These are phyloP conservation scores for Lentinus tigrinus DNA, from an alignment of 768 basidiomycete species.

Conservation along the genomic window DNA sequence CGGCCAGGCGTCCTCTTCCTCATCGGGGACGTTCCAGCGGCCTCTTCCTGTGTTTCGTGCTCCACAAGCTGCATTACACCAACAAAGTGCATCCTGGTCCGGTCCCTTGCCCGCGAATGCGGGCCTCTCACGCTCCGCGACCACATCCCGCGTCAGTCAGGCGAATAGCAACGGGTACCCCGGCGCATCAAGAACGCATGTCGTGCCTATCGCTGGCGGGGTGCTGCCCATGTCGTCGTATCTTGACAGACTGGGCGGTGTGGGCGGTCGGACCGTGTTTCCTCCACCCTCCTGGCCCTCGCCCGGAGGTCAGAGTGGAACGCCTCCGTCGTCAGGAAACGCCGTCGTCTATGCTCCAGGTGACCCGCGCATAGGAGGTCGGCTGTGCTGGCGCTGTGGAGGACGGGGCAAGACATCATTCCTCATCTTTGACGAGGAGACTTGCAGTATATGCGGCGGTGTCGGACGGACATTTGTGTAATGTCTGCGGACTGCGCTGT, in stretches of 20 bases:
- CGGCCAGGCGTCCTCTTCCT: not conserved
- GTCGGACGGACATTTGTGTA: constrained; percentile 47
- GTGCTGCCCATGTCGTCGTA: constrained; percentile 20
- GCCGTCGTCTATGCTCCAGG: constrained; percentile 53
- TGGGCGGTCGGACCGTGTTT: not conserved
- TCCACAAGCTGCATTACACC: constrained; percentile 12
- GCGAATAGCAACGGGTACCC: constrained; percentile 8
- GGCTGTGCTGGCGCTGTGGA: constrained; percentile 61
- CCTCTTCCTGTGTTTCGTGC: constrained; percentile 23
- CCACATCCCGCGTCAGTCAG: constrained; percentile 8
- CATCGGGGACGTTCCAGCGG: constrained; percentile 15
- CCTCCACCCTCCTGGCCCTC: constrained; percentile 12
- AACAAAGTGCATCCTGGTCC: constrained; percentile 1
- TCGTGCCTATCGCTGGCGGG: constrained; percentile 22
- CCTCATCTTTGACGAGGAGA: constrained; percentile 51
- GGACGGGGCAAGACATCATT: constrained; percentile 55
- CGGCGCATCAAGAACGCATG: constrained; percentile 15
- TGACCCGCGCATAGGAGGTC: constrained; percentile 69
- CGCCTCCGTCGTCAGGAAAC: constrained; percentile 4
- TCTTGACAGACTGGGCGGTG: constrained; percentile 13
- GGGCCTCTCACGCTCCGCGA: constrained; percentile 5
- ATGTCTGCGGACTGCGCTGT: not conserved
- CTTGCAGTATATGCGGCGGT: constrained; percentile 62
- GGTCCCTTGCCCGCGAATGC: not conserved
- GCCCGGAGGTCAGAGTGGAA: constrained; percentile 7